Evolutionary conservation across 192 early-diverging fungal species (phyloP).

Genomic region (Coemansia asiatica): DNA sequence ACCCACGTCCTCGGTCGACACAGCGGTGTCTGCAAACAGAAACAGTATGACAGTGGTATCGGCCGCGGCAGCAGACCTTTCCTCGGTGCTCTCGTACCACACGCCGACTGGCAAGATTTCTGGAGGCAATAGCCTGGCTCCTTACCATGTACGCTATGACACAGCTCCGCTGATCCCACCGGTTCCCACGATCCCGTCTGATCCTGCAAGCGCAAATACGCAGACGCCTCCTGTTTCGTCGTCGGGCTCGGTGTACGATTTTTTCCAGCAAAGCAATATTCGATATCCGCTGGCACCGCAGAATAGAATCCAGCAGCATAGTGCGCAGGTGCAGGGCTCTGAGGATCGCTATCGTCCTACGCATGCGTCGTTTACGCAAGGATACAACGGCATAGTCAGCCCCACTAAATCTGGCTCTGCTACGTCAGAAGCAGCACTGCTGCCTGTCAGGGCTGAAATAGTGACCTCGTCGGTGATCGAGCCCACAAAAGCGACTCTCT

Average conservation of each 20-base stretch:
- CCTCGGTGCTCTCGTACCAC: conserved; percentile 25
- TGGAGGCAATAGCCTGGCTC: neutral
- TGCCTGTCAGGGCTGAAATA: neutral
- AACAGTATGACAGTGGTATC: neutral
- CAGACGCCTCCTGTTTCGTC: neutral
- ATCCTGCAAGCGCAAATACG: neutral
- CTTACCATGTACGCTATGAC: conserved; percentile 1
- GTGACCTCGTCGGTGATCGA: neutral
- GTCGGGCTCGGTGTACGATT: conserved; percentile 44
- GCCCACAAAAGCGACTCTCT: neutral
- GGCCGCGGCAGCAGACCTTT: neutral
- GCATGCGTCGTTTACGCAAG: conserved; percentile 25
- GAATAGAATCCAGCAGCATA: conserved; percentile 3
- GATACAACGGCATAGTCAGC: conserved; percentile 12
- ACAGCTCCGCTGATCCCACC: neutral
- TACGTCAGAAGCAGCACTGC: neutral
- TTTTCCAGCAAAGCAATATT: conserved; percentile 32
- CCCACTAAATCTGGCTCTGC: neutral
- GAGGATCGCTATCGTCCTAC: conserved; percentile 14
- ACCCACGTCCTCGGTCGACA: neutral
- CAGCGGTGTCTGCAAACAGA: neutral
- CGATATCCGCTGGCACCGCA: neutral
- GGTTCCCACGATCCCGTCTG: neutral
- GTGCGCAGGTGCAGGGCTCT: neutral
- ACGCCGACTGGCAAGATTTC: conserved; percentile 7